Evolutionary conservation across 2,329 filamentous ascomycete species (phyloP).

Genomic region (Penicillium vulpinum): DNA sequence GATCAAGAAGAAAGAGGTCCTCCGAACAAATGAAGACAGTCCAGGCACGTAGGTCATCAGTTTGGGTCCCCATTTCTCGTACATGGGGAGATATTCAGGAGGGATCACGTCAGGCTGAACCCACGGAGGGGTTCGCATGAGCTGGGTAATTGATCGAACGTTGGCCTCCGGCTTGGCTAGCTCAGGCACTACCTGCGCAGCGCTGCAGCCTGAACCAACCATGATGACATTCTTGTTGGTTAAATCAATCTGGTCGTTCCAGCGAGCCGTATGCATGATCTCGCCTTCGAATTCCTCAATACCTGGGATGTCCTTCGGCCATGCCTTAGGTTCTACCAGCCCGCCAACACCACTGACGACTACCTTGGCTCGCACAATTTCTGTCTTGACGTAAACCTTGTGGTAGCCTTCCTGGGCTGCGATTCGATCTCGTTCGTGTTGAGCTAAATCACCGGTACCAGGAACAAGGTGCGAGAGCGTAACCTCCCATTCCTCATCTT

Average conservation of each 20-base stretch:
- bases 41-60: slow-evolving; percentile 54
- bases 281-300: slow-evolving; percentile 55
- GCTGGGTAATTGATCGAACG: slow-evolving; percentile 59
- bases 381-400: slow-evolving; percentile 53
- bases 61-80: slow-evolving; percentile 49
- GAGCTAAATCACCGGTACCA: slow-evolving; percentile 56
- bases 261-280: slow-evolving; percentile 60
- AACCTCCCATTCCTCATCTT: slow-evolving; percentile 58
- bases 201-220: slow-evolving; percentile 59
- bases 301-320: slow-evolving; percentile 54
- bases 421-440: slow-evolving; percentile 48
- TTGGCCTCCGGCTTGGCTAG: slow-evolving; percentile 50
- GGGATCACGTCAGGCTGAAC: slow-evolving; percentile 46
- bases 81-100: slow-evolving; percentile 44
- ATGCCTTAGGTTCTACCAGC: slow-evolving; percentile 55
- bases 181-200: slow-evolving; percentile 57
- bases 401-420: slow-evolving; percentile 46
- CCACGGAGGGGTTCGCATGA: slow-evolving; percentile 62
- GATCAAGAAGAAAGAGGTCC: slow-evolving; percentile 43
- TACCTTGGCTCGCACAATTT: slow-evolving; percentile 56
- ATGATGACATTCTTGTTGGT: slow-evolving; percentile 58
- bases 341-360: slow-evolving; percentile 57
- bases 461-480: slow-evolving; percentile 51
- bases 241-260: slow-evolving; percentile 55
- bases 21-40: slow-evolving; percentile 49